These are phyloP conservation scores for Insectozyma bohioensis DNA, from an alignment of 1,139 yeast species.

Conservation along the genomic window DNA sequence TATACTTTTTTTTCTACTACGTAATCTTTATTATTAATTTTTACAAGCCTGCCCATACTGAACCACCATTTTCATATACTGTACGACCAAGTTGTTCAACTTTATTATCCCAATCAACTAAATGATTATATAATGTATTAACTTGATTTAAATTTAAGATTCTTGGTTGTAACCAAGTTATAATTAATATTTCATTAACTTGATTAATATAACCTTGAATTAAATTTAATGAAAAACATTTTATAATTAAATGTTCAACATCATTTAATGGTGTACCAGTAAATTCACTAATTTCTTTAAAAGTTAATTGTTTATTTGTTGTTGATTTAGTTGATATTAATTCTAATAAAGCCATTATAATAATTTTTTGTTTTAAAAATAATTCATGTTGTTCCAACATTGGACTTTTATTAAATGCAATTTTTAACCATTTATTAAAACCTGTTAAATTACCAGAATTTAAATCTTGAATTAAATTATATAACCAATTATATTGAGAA, in stretches of 20 bases:
- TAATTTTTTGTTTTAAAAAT: slow-evolving; percentile 84
- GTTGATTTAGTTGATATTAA: slow-evolving; percentile 78
- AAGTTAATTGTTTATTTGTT: slow-evolving; percentile 70
- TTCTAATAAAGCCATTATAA: slow-evolving; percentile 89
- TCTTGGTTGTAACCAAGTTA: slow-evolving; percentile 95
- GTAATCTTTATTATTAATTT: neutral
- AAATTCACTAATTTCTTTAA: slow-evolving; percentile 66
- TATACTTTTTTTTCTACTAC: neutral
- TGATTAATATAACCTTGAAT: slow-evolving; percentile 88
- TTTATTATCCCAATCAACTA: slow-evolving; percentile 74
- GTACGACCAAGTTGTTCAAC: slow-evolving; percentile 63
- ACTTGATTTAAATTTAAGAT: slow-evolving; percentile 83
- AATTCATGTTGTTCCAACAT: slow-evolving; percentile 59
- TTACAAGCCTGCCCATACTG: slow-evolving; percentile 39
- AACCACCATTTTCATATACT: slow-evolving; percentile 38
- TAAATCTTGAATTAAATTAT: slow-evolving; percentile 64
- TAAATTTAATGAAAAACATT: slow-evolving; percentile 80
- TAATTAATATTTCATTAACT: slow-evolving; percentile 71
- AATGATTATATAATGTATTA: slow-evolving; percentile 67
- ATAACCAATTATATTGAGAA: slow-evolving; percentile 68
- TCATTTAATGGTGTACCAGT: slow-evolving; percentile 72
- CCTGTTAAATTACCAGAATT: slow-evolving; percentile 74
- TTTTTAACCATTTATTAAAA: slow-evolving; percentile 52
- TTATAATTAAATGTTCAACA: slow-evolving; percentile 89
- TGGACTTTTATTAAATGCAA: slow-evolving; percentile 48